A percentile compares a stretch with the other conserved stretches of the same genome.
phyloP scores from a whole-genome alignment of 2,329 filamentous ascomycete genomes.

The Verticillium nubilum region DNA sequence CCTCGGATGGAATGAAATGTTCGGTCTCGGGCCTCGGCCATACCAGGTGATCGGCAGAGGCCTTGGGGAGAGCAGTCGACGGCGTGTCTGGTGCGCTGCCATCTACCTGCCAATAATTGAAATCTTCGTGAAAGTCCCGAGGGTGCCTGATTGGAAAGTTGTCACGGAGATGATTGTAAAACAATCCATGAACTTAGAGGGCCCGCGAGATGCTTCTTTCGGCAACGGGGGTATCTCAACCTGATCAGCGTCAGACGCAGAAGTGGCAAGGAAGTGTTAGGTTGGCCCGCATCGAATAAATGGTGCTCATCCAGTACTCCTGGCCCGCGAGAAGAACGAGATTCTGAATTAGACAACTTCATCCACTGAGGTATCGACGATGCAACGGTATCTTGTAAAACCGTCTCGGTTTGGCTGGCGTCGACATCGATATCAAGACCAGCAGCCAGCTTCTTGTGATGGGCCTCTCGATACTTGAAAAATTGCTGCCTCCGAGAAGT shows the following conservation, averaged over 20 bases:
- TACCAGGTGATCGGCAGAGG: no score
- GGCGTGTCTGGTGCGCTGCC: no score
- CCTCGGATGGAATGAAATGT: no score
- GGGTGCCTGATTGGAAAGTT: no score
- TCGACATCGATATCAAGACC: slow-evolving; percentile 14
- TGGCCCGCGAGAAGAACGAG: background rate
- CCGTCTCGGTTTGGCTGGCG: slow-evolving; percentile 1
- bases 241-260: slow-evolving; percentile 8
- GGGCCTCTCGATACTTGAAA: slow-evolving; percentile 29
- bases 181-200: slow-evolving; percentile 35
- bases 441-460: slow-evolving; percentile 23
- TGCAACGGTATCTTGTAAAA: slow-evolving; percentile 11
- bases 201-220: slow-evolving; percentile 12
- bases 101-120: no score
- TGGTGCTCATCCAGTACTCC: slow-evolving; percentile 12
- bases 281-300: slow-evolving; percentile 15
- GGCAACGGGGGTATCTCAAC: slow-evolving; percentile 18
- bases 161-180: slow-evolving; percentile 25
- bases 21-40: no score
- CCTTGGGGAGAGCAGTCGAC: no score
- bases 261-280: slow-evolving; percentile 24
- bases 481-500: slow-evolving; percentile 28
- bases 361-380: slow-evolving; percentile 15
- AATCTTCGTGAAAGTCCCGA: no score
- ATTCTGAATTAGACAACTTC: slow-evolving; percentile 3